Base-by-base conservation (phyloP, 768 basidiomycete genomes). In the Tubosaeta brunneosetosa region DNA sequence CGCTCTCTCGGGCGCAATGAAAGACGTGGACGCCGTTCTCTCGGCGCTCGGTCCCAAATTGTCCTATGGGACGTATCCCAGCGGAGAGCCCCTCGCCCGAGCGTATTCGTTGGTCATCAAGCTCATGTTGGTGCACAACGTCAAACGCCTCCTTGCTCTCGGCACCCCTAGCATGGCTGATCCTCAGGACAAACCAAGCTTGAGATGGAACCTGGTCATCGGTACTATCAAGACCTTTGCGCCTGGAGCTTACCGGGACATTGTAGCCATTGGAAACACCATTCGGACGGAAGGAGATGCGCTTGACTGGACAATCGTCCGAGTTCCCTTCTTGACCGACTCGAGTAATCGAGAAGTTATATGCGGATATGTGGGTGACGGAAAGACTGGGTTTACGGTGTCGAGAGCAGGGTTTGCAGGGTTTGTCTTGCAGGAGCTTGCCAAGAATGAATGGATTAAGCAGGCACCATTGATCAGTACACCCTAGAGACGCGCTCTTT, bases 351-450 rank as follows among this genome's bases (percentile, higher is more conserved):
- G 69, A 56, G 72, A 72, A 0, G 72, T 81, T 31, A 64, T 79
- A 3, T 82, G 77, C 27, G 88, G 88, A 3, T 86, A 88, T 60
- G 69, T 85, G 6, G 87, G 88, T 3, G 87, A 89, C 56, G 78
- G 77, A 14, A 76, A 74, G 57, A 77, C 74, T 8, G 77, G 74
- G 19, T 70, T 70, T 4, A 70, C 64, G n/a, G 64, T 88, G 36
- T 65, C 85, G 1, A 74, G 85, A 55, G 68, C 69, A 9, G 85
- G 78, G 0, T 86, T 83, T 53, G 86, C 82, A 5, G 68, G 72
- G 2, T 89, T 87, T 58, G 74, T 80, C 6, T 47, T 85, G 34
- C 70, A 74, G 17, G 84, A 88, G 61, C 67, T 88, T 29, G 71
- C 76, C 57, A 74, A 69, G 52, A 75, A 74, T 19, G 74, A 81